Evolutionary conservation across 305 asterid species (phyloP).

Genomic region (Solanum chacoense): DNA sequence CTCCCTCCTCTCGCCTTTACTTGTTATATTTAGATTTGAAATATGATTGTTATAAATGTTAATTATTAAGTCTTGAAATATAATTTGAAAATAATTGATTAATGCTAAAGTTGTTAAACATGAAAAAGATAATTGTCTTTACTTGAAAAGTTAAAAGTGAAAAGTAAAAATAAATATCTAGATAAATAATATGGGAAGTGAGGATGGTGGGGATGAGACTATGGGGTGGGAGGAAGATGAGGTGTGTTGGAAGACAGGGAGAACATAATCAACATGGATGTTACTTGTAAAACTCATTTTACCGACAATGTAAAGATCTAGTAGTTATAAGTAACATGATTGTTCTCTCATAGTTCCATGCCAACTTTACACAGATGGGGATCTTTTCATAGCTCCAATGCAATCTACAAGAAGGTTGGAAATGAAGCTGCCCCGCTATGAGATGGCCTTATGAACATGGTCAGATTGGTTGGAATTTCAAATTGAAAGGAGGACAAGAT

Average conservation of each 20-base stretch:
- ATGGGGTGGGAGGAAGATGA: neutral
- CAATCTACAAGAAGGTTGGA: slow-evolving; percentile 5
- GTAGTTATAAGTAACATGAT: neutral
- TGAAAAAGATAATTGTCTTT: neutral
- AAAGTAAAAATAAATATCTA: too few species aligned
- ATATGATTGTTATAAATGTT: too few species aligned
- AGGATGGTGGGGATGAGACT: neutral
- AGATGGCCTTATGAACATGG: slow-evolving; percentile 28
- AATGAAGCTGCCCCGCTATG: slow-evolving; percentile 1
- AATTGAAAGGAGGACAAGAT: slow-evolving; percentile 12
- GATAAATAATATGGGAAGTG: neutral
- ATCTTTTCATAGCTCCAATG: slow-evolving; percentile 12
- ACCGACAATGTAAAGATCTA: neutral
- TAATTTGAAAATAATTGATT: too few species aligned
- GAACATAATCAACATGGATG: neutral
- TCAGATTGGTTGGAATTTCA: slow-evolving; percentile 22
- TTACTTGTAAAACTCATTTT: neutral
- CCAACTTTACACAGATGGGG: slow-evolving; percentile 3
- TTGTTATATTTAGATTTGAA: neutral
- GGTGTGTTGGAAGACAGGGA: neutral
- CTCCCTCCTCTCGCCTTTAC: neutral
- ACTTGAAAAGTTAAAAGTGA: too few species aligned
- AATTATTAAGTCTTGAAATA: neutral
- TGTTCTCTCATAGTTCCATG: neutral
- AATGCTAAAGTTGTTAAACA: neutral